These are phyloP conservation scores for Zygoascus biomembranicola DNA, from an alignment of 805 yeast genomes.

Conservation along the genomic window DNA sequence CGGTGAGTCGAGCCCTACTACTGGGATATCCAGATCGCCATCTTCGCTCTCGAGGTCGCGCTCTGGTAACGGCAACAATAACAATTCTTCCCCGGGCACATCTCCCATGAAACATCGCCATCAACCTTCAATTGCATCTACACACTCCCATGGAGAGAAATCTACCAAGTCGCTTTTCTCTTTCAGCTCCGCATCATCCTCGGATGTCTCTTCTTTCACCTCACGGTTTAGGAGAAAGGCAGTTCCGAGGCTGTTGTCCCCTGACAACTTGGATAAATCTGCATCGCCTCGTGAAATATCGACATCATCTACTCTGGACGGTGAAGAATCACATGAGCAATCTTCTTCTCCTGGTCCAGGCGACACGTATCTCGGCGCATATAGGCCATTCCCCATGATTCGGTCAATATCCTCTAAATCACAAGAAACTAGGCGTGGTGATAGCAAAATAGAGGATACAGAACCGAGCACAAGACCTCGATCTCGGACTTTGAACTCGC, in stretches of 20 bases:
- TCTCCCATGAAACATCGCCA: neutral
- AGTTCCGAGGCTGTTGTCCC: constrained; percentile 4
- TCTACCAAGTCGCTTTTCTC: neutral
- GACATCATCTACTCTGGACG: too few relatives aligned
- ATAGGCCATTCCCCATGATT: constrained; percentile 9
- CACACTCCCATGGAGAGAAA: neutral
- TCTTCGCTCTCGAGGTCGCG: neutral
- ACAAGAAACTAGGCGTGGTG: constrained; percentile 4
- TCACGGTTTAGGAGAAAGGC: constrained; percentile 3
- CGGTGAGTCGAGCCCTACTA: neutral
- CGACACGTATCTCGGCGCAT: neutral
- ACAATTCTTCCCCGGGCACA: neutral
- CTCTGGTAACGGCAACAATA: neutral
- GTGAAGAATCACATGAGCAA: too few relatives aligned
- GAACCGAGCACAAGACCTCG: constrained; percentile 10
- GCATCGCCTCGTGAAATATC: neutral
- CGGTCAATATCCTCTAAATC: constrained; percentile 13
- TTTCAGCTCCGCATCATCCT: neutral
- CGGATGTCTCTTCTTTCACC: constrained; percentile 1
- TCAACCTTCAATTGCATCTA: constrained; percentile 3
- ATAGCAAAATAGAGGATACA: neutral
- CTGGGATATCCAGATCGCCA: neutral
- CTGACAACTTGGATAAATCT: neutral
- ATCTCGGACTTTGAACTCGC: constrained; percentile 15
- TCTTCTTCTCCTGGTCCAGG: neutral